Base-by-base conservation (phyloP, 148 eudicot species). In the Nyssa sinensis region DNA sequence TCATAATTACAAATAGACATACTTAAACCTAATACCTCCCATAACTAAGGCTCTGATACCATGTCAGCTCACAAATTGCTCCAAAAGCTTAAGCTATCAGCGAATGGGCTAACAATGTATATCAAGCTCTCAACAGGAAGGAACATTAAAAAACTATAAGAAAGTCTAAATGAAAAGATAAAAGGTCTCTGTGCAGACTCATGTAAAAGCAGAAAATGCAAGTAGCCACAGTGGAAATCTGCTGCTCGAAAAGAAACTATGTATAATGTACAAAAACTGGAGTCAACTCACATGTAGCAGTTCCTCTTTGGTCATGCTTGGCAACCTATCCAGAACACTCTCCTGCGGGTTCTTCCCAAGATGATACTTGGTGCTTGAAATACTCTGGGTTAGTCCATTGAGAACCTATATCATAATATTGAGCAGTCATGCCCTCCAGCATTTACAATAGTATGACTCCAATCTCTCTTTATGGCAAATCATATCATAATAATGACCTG, bases 291-390 rank as follows among this genome's bases (percentile, higher is more conserved):
- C 99, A 72, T 67, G 90, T 75, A 95, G 80, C 67, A 95, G 77
- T 33, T 88, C 94, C 66, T 90, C 96, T 71, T 84, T 90, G 12
- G 89, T 86, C 34, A 64, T 69, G 62, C 66, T 83, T 10, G 99
- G 99, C 80, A 95, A 84, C 70, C 84, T 82, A 81, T 95, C 96
- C 82, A 95, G 79, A 55, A 95, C 86, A 86, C 97, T 95, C 79
- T 90, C 97, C 64, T 84, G 82, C 19, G 91, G 87, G 76, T 82
- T 89, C 62, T 81, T 89, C 78, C 97, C 96, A 76, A 82, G 83
- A 79, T 83, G 81, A 74, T 78, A 92, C 78, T 92, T 95, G 47
- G 91, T 81, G 78, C 94, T 88, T 58, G 94, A 90, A 75, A 95
- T 95, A 81, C 63, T 88, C 73, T 89, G 93, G 67, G 89, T 92